A percentile compares a stretch with the other conserved stretches of the same genome.
phyloP scores from a whole-genome alignment of 1,139 yeast genomes.

The Zhuliangozyma parablackwelliae region DNA sequence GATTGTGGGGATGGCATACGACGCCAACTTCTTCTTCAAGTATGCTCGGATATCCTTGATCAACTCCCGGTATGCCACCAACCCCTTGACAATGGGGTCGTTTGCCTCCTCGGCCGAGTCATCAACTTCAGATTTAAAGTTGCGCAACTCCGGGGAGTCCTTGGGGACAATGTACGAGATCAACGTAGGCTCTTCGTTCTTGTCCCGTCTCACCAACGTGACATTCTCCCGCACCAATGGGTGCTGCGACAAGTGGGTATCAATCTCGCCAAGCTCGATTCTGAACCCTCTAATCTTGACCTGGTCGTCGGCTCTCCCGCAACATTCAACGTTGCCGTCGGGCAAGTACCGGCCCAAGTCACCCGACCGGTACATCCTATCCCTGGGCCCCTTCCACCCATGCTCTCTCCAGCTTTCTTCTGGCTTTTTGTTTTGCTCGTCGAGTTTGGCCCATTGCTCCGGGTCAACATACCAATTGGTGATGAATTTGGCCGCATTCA shows the following conservation, averaged over 20 bases:
- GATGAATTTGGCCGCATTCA: constrained; percentile 82
- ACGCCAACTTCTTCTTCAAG: constrained; percentile 83
- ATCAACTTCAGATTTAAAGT: constrained; percentile 41
- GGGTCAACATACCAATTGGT: constrained; percentile 82
- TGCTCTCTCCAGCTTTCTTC: constrained; percentile 65
- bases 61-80: constrained; percentile 69
- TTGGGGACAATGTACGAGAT: constrained; percentile 92
- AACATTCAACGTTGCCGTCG: constrained; percentile 95
- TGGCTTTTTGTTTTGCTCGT: constrained; percentile 26
- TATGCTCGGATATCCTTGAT: constrained; percentile 77
- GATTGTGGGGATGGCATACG: constrained; percentile 89
- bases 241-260: constrained; percentile 92
- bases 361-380: constrained; percentile 92
- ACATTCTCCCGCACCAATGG: constrained; percentile 86
- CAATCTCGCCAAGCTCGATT: constrained; percentile 96
- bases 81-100: constrained; percentile 75
- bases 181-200: constrained; percentile 86
- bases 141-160: constrained; percentile 50
- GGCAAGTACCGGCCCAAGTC: constrained; percentile 96
- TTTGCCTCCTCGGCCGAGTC: constrained; percentile 33
- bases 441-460: constrained; percentile 55
- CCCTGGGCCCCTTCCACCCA: constrained; percentile 93
- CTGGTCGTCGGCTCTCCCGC: constrained; percentile 99
- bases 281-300: constrained; percentile 98
- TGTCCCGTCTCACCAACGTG: constrained; percentile 89